Conservation (phyloP, 192 early-diverging fungal species). For the Chytriomyces sp. region DNA sequence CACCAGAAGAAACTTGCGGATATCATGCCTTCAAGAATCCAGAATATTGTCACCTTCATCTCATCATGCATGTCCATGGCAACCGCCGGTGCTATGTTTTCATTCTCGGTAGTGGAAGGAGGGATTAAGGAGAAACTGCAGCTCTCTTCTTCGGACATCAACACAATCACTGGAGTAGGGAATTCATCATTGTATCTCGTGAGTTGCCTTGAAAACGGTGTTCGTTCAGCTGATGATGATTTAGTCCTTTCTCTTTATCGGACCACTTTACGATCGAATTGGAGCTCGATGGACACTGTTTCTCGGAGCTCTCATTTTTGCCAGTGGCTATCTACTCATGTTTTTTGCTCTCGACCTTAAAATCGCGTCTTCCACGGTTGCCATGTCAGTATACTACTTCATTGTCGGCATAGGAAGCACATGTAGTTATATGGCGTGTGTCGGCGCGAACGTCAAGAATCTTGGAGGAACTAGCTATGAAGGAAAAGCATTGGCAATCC, state of each 20-base stretch:
- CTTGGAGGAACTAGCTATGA: background rate
- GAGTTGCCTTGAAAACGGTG: background rate
- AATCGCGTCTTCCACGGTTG: background rate
- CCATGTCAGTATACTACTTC: slow-evolving; percentile 35
- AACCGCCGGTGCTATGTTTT: background rate
- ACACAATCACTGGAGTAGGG: slow-evolving; percentile 27
- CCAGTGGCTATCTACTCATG: slow-evolving; percentile 29
- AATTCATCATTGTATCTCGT: slow-evolving; percentile 34
- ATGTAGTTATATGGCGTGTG: slow-evolving; percentile 21
- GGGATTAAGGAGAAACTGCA: background rate
- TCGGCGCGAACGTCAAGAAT: slow-evolving; percentile 30
- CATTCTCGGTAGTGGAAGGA: background rate
- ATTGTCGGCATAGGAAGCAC: slow-evolving; percentile 20
- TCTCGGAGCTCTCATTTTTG: slow-evolving; percentile 1
- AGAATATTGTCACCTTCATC: background rate
- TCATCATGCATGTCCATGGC: slow-evolving; percentile 4
- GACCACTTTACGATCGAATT: slow-evolving; percentile 35
- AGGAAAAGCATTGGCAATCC: slow-evolving; percentile 19
- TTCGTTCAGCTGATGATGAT: background rate
- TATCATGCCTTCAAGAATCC: too few species aligned
- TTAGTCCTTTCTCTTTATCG: slow-evolving; percentile 31
- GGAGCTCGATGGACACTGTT: slow-evolving; percentile 29
- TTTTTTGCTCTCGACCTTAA: slow-evolving; percentile 12
- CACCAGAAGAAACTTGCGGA: too few species aligned
- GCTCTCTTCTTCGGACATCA: slow-evolving; percentile 25